Percentiles rank a stretch among this genome's conserved stretches.
These are phyloP conservation scores for Sporodiniella umbellata DNA, from an alignment of 371 early-diverging fungal species.

Conservation along the genomic window DNA sequence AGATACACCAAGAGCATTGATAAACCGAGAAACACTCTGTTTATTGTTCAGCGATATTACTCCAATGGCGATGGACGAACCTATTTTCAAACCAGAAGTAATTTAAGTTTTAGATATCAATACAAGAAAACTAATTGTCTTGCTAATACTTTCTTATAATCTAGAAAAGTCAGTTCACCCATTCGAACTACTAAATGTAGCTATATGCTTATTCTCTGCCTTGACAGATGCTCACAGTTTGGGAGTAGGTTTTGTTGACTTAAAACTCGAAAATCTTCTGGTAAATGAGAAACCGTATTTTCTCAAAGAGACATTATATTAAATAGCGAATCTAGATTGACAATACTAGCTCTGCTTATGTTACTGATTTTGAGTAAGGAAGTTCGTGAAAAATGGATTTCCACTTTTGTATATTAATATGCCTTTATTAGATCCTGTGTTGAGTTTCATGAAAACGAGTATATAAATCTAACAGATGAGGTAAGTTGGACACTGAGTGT, in stretches of 20 bases:
- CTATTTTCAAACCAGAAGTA: constrained; percentile 25
- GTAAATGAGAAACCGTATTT: constrained; percentile 10
- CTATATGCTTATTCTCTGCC: constrained; percentile 29
- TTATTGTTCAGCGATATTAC: constrained; percentile 26
- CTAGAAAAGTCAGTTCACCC: constrained; percentile 16
- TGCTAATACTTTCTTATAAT: background rate
- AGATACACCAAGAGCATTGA: background rate
- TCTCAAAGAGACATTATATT: background rate
- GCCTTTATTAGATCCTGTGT: constrained; percentile 31
- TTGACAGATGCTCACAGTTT: constrained; percentile 27
- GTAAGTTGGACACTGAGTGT: constrained; percentile 35
- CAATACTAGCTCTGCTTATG: constrained; percentile 24
- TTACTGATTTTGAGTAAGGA: constrained; percentile 38
- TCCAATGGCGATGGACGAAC: constrained; percentile 28
- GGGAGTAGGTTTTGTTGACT: constrained; percentile 34
- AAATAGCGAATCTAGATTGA: constrained; percentile 16
- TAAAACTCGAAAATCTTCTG: constrained; percentile 39
- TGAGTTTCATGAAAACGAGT: constrained; percentile 10
- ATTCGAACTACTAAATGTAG: constrained; percentile 24
- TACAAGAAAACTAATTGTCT: background rate
- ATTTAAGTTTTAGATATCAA: too few species aligned
- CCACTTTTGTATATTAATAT: too few species aligned
- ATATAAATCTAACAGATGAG: constrained; percentile 3
- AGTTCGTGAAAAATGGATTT: too few species aligned
- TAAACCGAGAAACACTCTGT: background rate